Conservation (phyloP, 768 basidiomycete genomes). For the Melanogaster broomeanus region DNA sequence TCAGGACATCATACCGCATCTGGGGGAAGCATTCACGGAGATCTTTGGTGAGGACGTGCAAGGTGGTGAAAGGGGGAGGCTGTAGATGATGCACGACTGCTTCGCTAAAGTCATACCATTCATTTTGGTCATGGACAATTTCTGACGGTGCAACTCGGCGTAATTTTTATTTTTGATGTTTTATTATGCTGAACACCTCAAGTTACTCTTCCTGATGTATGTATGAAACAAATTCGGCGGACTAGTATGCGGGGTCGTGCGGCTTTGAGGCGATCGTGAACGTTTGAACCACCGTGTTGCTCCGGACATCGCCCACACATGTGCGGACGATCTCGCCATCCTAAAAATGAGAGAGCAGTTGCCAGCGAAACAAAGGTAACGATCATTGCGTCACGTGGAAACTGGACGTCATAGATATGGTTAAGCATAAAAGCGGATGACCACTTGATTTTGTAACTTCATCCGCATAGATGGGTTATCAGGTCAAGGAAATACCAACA, state of each 20-base stretch:
- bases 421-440: slow-evolving; percentile 19
- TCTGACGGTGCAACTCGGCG: not conserved
- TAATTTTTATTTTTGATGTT: not conserved
- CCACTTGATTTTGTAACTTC: not conserved
- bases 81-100: slow-evolving; percentile 24
- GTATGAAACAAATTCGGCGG: no score
- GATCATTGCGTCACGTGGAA: slow-evolving; percentile 24
- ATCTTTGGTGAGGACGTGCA: slow-evolving; percentile 60
- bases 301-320: not conserved
- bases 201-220: no score
- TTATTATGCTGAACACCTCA: not conserved
- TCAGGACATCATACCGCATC: slow-evolving; percentile 68
- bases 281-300: no score
- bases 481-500: slow-evolving; percentile 70
- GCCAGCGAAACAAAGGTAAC: slow-evolving; percentile 2
- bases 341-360: no score
- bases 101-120: no score
- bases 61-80: slow-evolving; percentile 38
- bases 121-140: not conserved
- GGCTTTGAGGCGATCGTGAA: no score
- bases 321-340: no score
- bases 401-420: slow-evolving; percentile 5
- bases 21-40: slow-evolving; percentile 71
- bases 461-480: slow-evolving; percentile 38
- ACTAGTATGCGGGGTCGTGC: no score